A percentile compares a stretch with the other conserved stretches of the same genome.
phyloP scores from a whole-genome alignment of 2,329 filamentous ascomycete genomes.

The Penicillium sumatraense region DNA sequence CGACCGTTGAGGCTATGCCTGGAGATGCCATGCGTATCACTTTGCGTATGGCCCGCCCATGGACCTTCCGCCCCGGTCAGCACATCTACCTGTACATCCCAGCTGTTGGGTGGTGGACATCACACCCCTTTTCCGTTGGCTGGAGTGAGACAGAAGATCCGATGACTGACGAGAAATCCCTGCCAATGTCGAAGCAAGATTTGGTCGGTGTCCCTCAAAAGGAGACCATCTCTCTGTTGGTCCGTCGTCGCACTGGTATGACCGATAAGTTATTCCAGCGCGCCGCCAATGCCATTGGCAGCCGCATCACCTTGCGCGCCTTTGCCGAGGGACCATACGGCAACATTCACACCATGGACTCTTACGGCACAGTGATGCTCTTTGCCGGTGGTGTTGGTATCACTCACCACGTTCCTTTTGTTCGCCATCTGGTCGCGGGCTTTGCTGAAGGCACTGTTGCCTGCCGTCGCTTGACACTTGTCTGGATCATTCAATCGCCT shows the following conservation, averaged over 20 bases:
- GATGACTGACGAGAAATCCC: constrained; percentile 45
- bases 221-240: constrained; percentile 75
- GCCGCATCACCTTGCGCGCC: constrained; percentile 67
- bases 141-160: constrained; percentile 68
- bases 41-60: constrained; percentile 68
- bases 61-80: constrained; percentile 70
- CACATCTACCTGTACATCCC: constrained; percentile 76
- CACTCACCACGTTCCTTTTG: constrained; percentile 89
- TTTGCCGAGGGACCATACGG: constrained; percentile 90
- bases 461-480: constrained; percentile 77
- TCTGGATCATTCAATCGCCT: constrained; percentile 91
- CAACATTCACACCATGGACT: constrained; percentile 81
- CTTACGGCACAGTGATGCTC: constrained; percentile 88
- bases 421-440: constrained; percentile 74
- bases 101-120: constrained; percentile 70
- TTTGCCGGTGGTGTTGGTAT: constrained; percentile 94
- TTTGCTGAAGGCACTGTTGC: constrained; percentile 74
- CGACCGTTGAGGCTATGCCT: constrained; percentile 69
- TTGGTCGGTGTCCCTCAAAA: constrained; percentile 52
- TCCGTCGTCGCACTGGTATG: constrained; percentile 86
- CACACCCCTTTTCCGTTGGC: constrained; percentile 77
- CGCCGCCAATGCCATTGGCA: constrained; percentile 60
- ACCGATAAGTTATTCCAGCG: constrained; percentile 79
- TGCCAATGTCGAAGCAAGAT: constrained; percentile 56
- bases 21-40: constrained; percentile 74